phyloP scores from a whole-genome alignment of 805 yeast species.

The Metschnikowia peoriensis region DNA sequence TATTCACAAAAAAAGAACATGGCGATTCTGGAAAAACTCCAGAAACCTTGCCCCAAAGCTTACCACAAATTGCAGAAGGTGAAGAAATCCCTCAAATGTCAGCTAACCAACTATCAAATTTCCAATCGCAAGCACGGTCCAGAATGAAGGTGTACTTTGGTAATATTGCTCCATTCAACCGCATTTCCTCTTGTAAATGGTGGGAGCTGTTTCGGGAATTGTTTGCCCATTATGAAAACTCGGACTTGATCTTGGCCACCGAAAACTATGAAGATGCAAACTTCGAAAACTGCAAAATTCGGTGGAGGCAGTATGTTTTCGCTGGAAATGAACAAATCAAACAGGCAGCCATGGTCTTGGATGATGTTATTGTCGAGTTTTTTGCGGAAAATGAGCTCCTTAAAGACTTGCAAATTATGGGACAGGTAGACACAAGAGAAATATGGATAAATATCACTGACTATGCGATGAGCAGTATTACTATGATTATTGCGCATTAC shows the following conservation, averaged over 20 bases:
- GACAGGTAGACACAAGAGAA: background rate
- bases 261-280: background rate
- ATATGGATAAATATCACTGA: background rate
- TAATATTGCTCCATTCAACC: background rate
- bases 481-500: background rate
- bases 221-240: background rate
- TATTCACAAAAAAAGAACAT: background rate
- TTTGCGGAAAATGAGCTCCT: background rate
- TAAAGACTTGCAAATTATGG: background rate
- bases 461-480: background rate
- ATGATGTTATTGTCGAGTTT: background rate
- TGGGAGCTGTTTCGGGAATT: background rate
- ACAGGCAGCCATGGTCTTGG: background rate
- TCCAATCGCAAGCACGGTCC: background rate
- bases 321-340: background rate
- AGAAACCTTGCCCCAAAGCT: background rate
- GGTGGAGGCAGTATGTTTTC: background rate
- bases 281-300: background rate
- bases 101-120: background rate
- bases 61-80: background rate
- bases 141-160: background rate
- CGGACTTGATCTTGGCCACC: background rate
- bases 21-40: background rate
- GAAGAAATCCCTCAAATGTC: background rate
- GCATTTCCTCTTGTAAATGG: background rate